A percentile compares a stretch with the other conserved stretches of the same genome.
phyloP scores from a whole-genome alignment of 2,329 filamentous ascomycete species.

The Colletotrichum musae region DNA sequence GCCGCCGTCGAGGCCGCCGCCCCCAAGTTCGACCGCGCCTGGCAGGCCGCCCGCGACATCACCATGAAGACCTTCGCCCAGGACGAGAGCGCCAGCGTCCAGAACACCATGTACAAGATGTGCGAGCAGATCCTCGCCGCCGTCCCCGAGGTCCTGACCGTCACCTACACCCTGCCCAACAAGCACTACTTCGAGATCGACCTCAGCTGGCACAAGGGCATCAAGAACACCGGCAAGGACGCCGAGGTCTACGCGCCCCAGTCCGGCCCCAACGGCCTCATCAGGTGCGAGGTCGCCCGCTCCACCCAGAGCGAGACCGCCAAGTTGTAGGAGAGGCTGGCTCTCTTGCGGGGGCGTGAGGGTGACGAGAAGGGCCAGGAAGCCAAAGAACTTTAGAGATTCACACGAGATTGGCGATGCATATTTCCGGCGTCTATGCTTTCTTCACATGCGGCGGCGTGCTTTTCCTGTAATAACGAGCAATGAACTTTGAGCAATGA shows the following conservation, averaged over 20 bases:
- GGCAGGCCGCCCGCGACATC: constrained; percentile 82
- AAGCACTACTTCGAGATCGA: constrained; percentile 99
- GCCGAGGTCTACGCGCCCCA: constrained; percentile 97
- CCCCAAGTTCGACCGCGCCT: constrained; percentile 83
- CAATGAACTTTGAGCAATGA: constrained; percentile 32
- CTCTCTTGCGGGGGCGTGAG: too few relatives aligned
- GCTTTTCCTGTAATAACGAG: constrained; percentile 36
- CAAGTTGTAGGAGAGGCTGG: constrained; percentile 20
- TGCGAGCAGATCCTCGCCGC: constrained; percentile 85
- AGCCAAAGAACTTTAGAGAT: background rate
- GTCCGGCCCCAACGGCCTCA: constrained; percentile 92
- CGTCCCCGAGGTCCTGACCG: constrained; percentile 78
- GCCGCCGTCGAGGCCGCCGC: constrained; percentile 76
- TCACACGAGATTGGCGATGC: constrained; percentile 9
- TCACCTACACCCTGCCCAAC: constrained; percentile 91
- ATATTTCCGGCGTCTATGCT: constrained; percentile 33
- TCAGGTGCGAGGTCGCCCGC: constrained; percentile 89
- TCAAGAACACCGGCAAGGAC: constrained; percentile 95
- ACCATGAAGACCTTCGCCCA: constrained; percentile 93
- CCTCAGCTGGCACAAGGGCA: constrained; percentile 94
- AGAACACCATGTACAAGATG: constrained; percentile 99
- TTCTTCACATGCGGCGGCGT: constrained; percentile 4
- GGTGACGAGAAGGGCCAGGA: background rate
- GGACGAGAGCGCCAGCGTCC: constrained; percentile 92
- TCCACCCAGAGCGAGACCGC: constrained; percentile 45